Base-by-base conservation (phyloP, 2,329 filamentous ascomycete genomes). In the Colletotrichum chlorophyti region DNA sequence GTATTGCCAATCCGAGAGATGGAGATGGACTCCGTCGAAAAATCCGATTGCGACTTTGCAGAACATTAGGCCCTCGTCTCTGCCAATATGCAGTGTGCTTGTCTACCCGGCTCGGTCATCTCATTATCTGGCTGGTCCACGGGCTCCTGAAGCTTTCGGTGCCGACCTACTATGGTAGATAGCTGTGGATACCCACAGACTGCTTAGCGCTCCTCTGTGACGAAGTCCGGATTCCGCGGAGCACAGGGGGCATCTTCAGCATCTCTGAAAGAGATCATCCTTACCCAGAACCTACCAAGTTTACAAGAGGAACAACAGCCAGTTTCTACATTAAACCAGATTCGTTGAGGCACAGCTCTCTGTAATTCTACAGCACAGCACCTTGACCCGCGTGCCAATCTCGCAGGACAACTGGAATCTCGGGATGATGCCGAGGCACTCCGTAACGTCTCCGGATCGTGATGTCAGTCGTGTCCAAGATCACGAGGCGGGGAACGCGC, bases 401-500 rank as follows among this genome's bases (percentile, higher is more conserved):
- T 29, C 21, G 9, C 19, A 12, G 14, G 35, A 19, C 27, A 3
- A 31, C 31, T 35, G 24, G 29, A 26, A 42, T 7, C 21, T 45
- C 43, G 31, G 38, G 31, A 45, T 50, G 51, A 59, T 55, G 37
- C 45, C 55, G 55, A 59, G 38, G 51, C 37, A 49, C 43, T 50
- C 45, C 26, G 51, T 34, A 15, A 19, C 3, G 21, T 19, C 51
- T 38, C 26, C 31, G 45, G 38, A 21, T 41, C 29, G 45, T 24
- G 14, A 46, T 60, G 12, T 60, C 26, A 50, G 37, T 38, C 26
- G 32, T 12, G 5, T 29, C 19, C 21, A 45, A 19, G 19, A 24
- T 15, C 17, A 12, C 45, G 50, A 57, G 57, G 57, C 52, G 57
- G 57, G 57, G 57, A 57, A 60, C 57, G 51, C 51, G 57, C 57